A percentile compares a stretch with the other conserved stretches of the same genome.
phyloP scores from a whole-genome alignment of 2,329 filamentous ascomycete species.

The Penicillium sp. region DNA sequence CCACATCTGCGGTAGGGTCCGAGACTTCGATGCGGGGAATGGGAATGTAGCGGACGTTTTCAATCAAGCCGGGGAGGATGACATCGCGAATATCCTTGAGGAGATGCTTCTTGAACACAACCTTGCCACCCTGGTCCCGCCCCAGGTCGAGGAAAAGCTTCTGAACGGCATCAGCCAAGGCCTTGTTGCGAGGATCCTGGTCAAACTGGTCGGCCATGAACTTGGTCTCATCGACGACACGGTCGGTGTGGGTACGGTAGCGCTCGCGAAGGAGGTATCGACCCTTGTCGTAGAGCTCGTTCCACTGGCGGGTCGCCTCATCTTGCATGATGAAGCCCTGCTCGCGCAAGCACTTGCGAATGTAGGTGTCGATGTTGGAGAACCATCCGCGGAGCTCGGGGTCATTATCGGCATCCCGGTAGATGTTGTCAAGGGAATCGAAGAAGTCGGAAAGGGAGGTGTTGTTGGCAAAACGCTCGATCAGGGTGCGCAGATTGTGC shows the following conservation, averaged over 20 bases:
- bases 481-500: conserved; percentile 72
- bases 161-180: conserved; percentile 67
- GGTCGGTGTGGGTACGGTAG: conserved; percentile 80
- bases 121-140: conserved; percentile 75
- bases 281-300: conserved; percentile 76
- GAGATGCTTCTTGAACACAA: conserved; percentile 86
- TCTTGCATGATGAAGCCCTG: conserved; percentile 89
- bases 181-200: conserved; percentile 76
- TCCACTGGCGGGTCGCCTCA: conserved; percentile 71
- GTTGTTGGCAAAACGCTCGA: conserved; percentile 93
- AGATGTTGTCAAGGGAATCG: conserved; percentile 76
- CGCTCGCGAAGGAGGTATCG: conserved; percentile 81
- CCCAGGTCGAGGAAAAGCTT: conserved; percentile 90
- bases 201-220: conserved; percentile 88
- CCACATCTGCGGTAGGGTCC: conserved; percentile 74
- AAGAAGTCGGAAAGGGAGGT: conserved; percentile 85
- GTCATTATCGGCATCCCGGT: conserved; percentile 78
- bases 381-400: conserved; percentile 88
- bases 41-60: conserved; percentile 82
- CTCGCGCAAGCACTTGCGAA: conserved; percentile 77
- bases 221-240: conserved; percentile 80
- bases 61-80: conserved; percentile 75
- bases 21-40: conserved; percentile 91
- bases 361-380: conserved; percentile 66
- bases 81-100: conserved; percentile 82